Base-by-base conservation (phyloP, 2,329 filamentous ascomycete genomes). In the Ophiocordyceps camponoti-saundersi region DNA sequence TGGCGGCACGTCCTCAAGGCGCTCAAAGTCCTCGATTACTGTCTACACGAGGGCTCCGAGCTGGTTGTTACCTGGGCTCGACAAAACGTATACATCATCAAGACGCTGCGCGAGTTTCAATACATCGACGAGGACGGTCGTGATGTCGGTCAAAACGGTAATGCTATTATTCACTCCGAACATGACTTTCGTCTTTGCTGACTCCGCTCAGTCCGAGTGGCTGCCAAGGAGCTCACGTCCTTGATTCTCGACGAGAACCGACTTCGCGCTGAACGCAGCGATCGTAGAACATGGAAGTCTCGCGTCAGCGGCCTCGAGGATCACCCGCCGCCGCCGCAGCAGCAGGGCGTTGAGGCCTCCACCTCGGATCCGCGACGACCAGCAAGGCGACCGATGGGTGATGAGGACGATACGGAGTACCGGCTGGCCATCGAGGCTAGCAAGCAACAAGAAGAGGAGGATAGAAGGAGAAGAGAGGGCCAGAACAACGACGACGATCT, bases 1-100 rank as follows among this genome's bases (percentile, higher is more conserved):
- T 98, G 92, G 92, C 82, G 92, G 57, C 92, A 98, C 63, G 92
- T 98, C 13, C 71, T 98, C 50, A 98, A 98, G 67, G 93, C 92
- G 41, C 72, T 98, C 55, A 98, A 98, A 64, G 92, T 98, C 46
- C 75, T 96, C 48, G 92, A 98, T 65, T 98, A 98, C 66, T 95
- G 89, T 66, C 73, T 98, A 48, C 92, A 98, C 62, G 92, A 98
- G 64, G 92, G 92, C 44, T 95, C 89, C 1, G 92, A 96, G 66
- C 70, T 95, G 53, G 87, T 95, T 32, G 92, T 98, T 45, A 95
- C 90, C 5, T 98, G 92, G 92, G 89, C 89, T 52, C 83, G 89
- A 59, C 93, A 96, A 70, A 96, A 95, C 62, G 82, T 95, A 54
- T 98, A 95, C 66, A 92, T 98, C 65, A 95, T 98, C 71, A 96